phyloP scores from a whole-genome alignment of 2,329 filamentous ascomycete species.

The Aspergillus fumigatiaffinis region DNA sequence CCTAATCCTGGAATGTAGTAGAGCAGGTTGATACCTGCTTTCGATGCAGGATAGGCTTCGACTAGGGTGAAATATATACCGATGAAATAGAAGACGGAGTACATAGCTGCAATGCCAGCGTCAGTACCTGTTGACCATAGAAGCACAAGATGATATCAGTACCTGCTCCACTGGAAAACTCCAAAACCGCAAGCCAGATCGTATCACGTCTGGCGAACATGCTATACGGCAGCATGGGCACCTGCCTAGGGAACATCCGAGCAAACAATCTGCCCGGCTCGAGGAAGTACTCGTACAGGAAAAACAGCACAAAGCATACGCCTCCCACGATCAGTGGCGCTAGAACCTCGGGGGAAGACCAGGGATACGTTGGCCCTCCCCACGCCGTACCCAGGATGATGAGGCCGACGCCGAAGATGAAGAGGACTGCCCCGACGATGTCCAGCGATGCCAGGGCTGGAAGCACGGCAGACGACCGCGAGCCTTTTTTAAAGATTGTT shows the following conservation, averaged over 20 bases:
- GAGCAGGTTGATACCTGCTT: conserved; percentile 56
- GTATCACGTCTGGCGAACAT: conserved; percentile 57
- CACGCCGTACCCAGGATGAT: conserved; percentile 55
- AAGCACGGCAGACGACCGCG: conserved; percentile 35
- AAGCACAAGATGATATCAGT: conserved; percentile 18
- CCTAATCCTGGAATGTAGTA: conserved; percentile 63
- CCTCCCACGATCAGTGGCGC: conserved; percentile 47
- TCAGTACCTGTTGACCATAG: conserved; percentile 33
- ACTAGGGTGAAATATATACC: conserved; percentile 65
- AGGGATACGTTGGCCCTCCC: conserved; percentile 53
- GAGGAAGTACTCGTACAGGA: conserved; percentile 55
- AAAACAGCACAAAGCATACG: conserved; percentile 40
- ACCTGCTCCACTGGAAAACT: conserved; percentile 56
- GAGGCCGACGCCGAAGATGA: conserved; percentile 53
- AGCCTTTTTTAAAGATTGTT: conserved; percentile 38
- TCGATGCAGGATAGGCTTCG: conserved; percentile 47
- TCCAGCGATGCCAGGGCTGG: conserved; percentile 54
- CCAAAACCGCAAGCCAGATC: conserved; percentile 58
- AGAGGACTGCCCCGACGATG: conserved; percentile 53
- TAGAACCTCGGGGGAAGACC: conserved; percentile 49
- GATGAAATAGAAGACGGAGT: conserved; percentile 63
- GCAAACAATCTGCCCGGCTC: conserved; percentile 47
- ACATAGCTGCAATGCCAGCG: conserved; percentile 28
- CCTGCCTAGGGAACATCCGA: conserved; percentile 50
- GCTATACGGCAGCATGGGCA: conserved; percentile 61